Evolutionary conservation across 2,329 filamentous ascomycete genomes (phyloP), one percentile per base, ranked within the genome.

Genomic region (Ceratocystis destructans): DNA sequence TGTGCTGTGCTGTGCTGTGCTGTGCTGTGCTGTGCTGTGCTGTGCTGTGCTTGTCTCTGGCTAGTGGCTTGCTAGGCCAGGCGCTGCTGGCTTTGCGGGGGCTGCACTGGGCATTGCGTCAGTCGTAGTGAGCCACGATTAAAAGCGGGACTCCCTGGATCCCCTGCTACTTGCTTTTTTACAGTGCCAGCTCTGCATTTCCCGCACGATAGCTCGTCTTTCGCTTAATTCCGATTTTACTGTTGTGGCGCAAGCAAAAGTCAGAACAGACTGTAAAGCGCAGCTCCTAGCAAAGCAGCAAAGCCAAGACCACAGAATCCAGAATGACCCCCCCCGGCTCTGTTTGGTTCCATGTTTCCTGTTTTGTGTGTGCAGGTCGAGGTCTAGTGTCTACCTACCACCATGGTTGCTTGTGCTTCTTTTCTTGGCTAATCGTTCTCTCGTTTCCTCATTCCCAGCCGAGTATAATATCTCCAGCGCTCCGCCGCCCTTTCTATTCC

Each of bases 141-240:
- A 59, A 59, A 59, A 59, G 55, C 31, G 55, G 55, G 55, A 3
- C 28, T 17, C 10, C 25, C 37, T 41, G 12, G 37, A 25, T 2
- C 20, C 20, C 20, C 20, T 53, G 20, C 48, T 25, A 12, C 12
- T 10, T 41, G 1, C 22, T 25, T 25, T 25, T 22, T 15, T 25
- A 53, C 48, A 53, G 48, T 53, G 48, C 48, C 20, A 6, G 1
- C n/a, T n/a, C 55, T 59, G 55, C 17, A 3, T 37, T 22, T n/a
- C 37, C 37, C 55, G 25, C 55, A 59, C 55, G 31, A 31, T 59
- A 20, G 15, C n/a, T 28, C 15, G 48, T 25, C 48, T 31, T 33
- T 59, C 55, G 55, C 55, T 59, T 59, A 59, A 59, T 59, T 31
- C 55, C 28, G 28, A 59, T 33, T 59, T 59, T 37, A 59, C 31